Base-by-base conservation (phyloP, 2,329 filamentous ascomycete genomes). In the Aureobasidium subglaciale region DNA sequence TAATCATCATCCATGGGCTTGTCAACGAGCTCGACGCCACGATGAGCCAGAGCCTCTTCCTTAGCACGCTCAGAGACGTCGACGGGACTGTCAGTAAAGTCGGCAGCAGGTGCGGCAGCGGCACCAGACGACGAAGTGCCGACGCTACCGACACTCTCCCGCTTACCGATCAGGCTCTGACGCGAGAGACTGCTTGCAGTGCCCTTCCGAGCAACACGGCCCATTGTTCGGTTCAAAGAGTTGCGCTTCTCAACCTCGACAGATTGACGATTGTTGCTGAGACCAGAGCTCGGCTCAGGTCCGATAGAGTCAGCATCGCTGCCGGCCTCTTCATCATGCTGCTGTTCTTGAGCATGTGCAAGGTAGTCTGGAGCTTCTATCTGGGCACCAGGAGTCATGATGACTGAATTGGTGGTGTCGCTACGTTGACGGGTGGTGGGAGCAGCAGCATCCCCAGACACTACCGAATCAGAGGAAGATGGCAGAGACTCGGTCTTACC, bases 21-120 rank as follows among this genome's bases (percentile, higher is more conserved):
- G 68, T 90, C 87, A 64, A 83, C 82, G 64, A 90, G 74, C 62
- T 83, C 85, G 38, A 90, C 85, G 6, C 84, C 82, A 49, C 73
- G 69, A 42, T 65, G 50, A 24, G 38, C 20, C 24, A 38, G 20
- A 18, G 63, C 55, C 68, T 68, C 56, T 62, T 57, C 46, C 70
- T 71, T 59, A 72, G 57, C 67, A 46, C 60, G 58, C 15, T 55
- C 46, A 13, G 49, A 57, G 13, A 52, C 54, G 16, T 61, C 63
- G 13, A 61, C 57, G 3, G 61, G 58, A 20, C 59, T 59, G 24
- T 63, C 58, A 5, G 57, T 56, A 5, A 59, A 52, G 4, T 60
- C 56, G 4, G 64, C 68, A 43, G 71, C 46, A 60, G 68, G 38
- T n/a, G 56, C 58, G 16, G 35, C 46, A 70, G 58, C 66, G 70